phyloP scores from a whole-genome alignment of 2,329 filamentous ascomycete species.

The Stagonosporopsis rhizophila region DNA sequence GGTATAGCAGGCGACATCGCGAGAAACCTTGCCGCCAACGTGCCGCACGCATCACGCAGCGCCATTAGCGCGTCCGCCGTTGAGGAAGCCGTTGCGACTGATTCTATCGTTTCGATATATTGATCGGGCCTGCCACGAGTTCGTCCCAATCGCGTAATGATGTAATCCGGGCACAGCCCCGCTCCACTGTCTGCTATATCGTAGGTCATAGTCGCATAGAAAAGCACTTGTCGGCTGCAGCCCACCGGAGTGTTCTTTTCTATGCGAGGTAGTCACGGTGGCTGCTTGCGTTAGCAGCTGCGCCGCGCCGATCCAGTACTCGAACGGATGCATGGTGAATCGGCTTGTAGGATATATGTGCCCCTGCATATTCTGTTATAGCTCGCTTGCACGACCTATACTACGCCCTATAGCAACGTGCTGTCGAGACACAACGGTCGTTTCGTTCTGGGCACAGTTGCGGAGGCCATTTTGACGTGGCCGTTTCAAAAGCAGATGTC shows the following conservation, averaged over 20 bases:
- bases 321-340: neutral
- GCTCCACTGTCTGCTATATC: neutral
- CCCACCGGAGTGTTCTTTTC: neutral
- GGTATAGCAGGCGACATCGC: slow-evolving; percentile 8
- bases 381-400: neutral
- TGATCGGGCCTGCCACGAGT: slow-evolving; percentile 7
- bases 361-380: neutral
- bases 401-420: neutral
- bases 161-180: neutral
- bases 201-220: too few species aligned
- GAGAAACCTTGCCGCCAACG: slow-evolving; percentile 6
- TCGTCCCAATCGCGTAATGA: neutral
- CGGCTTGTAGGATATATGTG: neutral
- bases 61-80: slow-evolving; percentile 5
- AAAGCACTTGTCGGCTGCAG: neutral
- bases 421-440: neutral
- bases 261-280: neutral
- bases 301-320: neutral
- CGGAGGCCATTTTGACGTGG: neutral
- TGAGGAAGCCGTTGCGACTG: slow-evolving; percentile 5
- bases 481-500: neutral
- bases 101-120: slow-evolving; percentile 23
- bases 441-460: neutral
- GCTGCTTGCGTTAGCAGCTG: neutral
- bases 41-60: neutral